phyloP scores from a whole-genome alignment of 805 yeast genomes.

The Nakazawaea sp. region DNA sequence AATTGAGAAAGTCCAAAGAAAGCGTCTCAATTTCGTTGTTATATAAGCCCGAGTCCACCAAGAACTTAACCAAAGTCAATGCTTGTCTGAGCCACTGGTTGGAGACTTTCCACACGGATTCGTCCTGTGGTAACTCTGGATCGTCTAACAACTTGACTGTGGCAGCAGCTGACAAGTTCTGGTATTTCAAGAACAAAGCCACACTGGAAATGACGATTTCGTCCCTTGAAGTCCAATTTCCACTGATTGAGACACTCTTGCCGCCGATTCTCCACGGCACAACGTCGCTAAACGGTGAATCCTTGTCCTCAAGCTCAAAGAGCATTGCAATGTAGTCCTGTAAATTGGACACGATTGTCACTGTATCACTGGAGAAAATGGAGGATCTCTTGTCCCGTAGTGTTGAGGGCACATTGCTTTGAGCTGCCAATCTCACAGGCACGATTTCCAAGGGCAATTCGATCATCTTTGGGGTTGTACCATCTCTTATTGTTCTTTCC shows the following conservation, averaged over 20 bases:
- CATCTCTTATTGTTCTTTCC: too few species aligned
- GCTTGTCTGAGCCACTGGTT: constrained; percentile 8
- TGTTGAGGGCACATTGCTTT: too few species aligned
- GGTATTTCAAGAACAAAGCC: neutral
- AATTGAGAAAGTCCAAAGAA: constrained; percentile 5
- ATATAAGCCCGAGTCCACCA: constrained; percentile 2
- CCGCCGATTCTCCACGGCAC: constrained; percentile 5
- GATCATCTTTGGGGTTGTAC: too few species aligned
- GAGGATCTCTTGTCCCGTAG: neutral
- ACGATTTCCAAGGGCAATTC: too few species aligned
- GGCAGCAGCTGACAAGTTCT: constrained; percentile 7
- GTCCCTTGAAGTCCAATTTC: constrained; percentile 4
- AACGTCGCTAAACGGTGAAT: neutral
- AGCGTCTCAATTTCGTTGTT: neutral
- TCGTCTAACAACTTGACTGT: too few species aligned
- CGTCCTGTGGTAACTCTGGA: too few species aligned
- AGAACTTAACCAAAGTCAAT: constrained; percentile 1
- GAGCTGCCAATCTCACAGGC: too few species aligned
- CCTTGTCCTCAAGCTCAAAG: neutral
- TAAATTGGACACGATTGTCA: constrained; percentile 1
- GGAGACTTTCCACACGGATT: constrained; percentile 8
- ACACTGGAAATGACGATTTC: constrained; percentile 5
- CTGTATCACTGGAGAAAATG: constrained; percentile 3
- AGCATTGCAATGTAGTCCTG: constrained; percentile 6
- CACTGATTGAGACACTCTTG: neutral